A percentile compares a stretch with the other conserved stretches of the same genome.
Evolutionary conservation across 768 basidiomycete species (phyloP).

Genomic region (Atractiella rhizophila): DNA sequence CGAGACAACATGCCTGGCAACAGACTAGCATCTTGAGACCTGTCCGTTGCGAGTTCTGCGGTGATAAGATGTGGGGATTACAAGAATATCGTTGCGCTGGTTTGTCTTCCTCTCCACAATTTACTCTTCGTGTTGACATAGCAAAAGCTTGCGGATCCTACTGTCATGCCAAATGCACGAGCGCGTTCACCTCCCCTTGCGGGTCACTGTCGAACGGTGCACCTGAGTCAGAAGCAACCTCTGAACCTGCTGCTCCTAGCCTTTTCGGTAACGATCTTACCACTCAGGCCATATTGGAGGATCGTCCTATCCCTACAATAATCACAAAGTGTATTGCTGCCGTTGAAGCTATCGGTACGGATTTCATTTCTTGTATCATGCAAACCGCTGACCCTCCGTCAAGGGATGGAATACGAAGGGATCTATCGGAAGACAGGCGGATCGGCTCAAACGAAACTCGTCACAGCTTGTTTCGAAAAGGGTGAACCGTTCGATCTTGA

Average conservation of each 20-base stretch:
- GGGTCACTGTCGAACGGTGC: too few relatives aligned
- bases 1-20: constrained; percentile 58
- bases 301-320: constrained; percentile 41
- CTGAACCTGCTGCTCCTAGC: constrained; percentile 35
- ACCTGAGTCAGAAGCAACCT: constrained; percentile 1
- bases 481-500: constrained; percentile 63
- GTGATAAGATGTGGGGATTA: constrained; percentile 97
- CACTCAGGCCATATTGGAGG: constrained; percentile 40
- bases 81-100: constrained; percentile 62
- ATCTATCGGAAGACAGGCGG: constrained; percentile 97
- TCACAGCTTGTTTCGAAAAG: constrained; percentile 80
- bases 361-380: neutral
- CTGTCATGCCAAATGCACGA: constrained; percentile 55
- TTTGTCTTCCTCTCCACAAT: constrained; percentile 24
- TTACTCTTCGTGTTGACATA: neutral
- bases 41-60: constrained; percentile 79
- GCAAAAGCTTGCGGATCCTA: constrained; percentile 49
- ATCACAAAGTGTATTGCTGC: constrained; percentile 91
- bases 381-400: constrained; percentile 1
- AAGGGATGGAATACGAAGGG: constrained; percentile 84
- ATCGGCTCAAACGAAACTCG: constrained; percentile 64
- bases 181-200: constrained; percentile 10
- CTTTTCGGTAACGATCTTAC: constrained; percentile 74
- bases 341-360: constrained; percentile 58
- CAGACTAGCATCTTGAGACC: constrained; percentile 67